phyloP scores from a whole-genome alignment of 257 asterid species.

The Anisodus tanguticus region DNA sequence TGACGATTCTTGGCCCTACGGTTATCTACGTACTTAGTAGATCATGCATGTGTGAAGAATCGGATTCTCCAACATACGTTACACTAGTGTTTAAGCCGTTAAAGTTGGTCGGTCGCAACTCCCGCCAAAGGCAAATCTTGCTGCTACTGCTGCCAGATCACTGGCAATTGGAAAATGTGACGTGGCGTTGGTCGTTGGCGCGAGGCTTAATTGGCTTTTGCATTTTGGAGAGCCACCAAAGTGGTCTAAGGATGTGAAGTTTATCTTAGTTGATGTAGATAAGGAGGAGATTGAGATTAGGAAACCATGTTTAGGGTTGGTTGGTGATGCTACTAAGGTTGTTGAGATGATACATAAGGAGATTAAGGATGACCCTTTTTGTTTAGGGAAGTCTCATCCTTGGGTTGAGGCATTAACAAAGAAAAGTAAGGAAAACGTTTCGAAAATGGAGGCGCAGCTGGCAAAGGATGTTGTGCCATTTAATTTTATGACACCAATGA shows the following conservation, averaged over 20 bases:
- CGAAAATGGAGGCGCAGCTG: constrained; percentile 81
- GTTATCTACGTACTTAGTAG: no score
- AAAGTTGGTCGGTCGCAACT: no score
- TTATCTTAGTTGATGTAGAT: constrained; percentile 70
- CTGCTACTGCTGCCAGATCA: constrained; percentile 90
- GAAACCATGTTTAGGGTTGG: constrained; percentile 69
- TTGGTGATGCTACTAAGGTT: constrained; percentile 88
- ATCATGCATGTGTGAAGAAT: no score
- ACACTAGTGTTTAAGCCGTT: no score
- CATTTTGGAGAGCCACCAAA: constrained; percentile 94
- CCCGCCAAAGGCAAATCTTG: no score
- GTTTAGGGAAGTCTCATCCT: constrained; percentile 76
- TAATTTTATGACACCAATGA: constrained; percentile 86
- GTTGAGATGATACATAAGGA: constrained; percentile 63
- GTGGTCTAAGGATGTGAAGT: constrained; percentile 85
- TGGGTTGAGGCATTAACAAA: constrained; percentile 73
- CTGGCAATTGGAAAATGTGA: constrained; percentile 91
- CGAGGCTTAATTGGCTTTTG: constrained; percentile 87
- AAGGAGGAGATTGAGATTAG: constrained; percentile 78
- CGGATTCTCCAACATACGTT: no score
- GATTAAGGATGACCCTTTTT: constrained; percentile 85
- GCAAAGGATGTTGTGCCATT: constrained; percentile 81
- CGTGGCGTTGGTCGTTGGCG: constrained; percentile 82
- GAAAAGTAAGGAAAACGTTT: constrained; percentile 78
- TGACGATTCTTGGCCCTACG: no score